These are phyloP conservation scores for Nemania sp. DNA, from an alignment of 2,329 filamentous ascomycete species.

Conservation along the genomic window DNA sequence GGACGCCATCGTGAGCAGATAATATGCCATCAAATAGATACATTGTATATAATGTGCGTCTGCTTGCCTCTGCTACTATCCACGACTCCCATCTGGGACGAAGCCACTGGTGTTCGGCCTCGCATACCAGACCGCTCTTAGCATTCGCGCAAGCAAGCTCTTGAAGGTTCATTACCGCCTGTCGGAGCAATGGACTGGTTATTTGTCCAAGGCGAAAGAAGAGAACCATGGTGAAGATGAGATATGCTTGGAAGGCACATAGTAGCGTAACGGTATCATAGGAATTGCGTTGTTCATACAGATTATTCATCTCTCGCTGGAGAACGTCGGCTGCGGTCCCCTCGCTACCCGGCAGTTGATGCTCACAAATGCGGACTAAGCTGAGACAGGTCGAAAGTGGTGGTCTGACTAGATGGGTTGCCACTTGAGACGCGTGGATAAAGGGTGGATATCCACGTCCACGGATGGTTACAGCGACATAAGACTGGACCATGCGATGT, in stretches of 20 bases:
- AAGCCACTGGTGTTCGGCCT: constrained; percentile 53
- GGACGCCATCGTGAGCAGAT: constrained; percentile 56
- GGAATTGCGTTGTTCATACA: constrained; percentile 49
- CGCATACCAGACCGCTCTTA: constrained; percentile 58
- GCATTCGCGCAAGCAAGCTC: constrained; percentile 59
- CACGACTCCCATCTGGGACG: constrained; percentile 65
- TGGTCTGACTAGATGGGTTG: constrained; percentile 39
- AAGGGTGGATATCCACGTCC: constrained; percentile 58
- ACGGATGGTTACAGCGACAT: constrained; percentile 53
- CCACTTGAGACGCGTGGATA: constrained; percentile 56
- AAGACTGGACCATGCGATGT: constrained; percentile 58
- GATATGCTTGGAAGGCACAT: constrained; percentile 63
- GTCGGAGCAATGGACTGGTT: constrained; percentile 52
- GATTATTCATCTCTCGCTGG: constrained; percentile 57
- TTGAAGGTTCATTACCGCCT: constrained; percentile 63
- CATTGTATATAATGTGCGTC: constrained; percentile 63
- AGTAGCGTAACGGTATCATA: constrained; percentile 54
- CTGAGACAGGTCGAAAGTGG: constrained; percentile 58
- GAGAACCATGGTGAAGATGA: constrained; percentile 63
- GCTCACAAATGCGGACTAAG: constrained; percentile 56
- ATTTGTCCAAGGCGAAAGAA: constrained; percentile 55
- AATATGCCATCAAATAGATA: constrained; percentile 66
- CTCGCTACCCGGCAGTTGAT: constrained; percentile 52
- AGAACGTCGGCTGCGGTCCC: constrained; percentile 51
- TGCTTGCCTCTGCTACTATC: constrained; percentile 65